phyloP scores from a whole-genome alignment of 768 basidiomycete species.

The Mycena chlorophos region DNA sequence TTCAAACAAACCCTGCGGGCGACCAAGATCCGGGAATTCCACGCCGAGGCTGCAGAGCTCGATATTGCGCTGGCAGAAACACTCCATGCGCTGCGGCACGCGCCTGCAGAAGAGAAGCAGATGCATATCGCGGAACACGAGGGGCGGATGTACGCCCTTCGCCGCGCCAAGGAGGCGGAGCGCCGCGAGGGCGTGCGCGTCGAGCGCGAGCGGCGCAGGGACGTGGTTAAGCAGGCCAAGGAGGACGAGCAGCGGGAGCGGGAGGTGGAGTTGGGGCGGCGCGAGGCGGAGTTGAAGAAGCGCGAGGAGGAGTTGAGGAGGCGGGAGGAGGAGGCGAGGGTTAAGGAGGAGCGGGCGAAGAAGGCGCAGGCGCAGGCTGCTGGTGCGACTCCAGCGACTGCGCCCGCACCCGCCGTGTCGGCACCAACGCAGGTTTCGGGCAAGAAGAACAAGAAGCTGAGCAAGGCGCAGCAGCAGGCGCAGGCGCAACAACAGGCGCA shows the following conservation, averaged over 20 bases:
- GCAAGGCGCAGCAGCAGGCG: conserved; percentile 19
- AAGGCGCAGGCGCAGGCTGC: conserved; percentile 16
- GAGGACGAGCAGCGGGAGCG: conserved; percentile 29
- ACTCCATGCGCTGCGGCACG: conserved; percentile 38
- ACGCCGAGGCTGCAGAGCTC: conserved; percentile 44
- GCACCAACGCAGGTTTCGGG: neutral
- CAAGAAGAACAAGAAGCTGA: conserved; percentile 26
- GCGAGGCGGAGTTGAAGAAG: conserved; percentile 7
- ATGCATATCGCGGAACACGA: conserved; percentile 39
- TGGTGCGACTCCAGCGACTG: too few relatives aligned
- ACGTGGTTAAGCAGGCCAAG: conserved; percentile 26
- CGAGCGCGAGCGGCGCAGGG: conserved; percentile 39
- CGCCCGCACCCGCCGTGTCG: conserved; percentile 4
- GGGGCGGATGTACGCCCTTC: conserved; percentile 39
- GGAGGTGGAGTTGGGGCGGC: conserved; percentile 30
- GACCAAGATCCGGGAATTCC: conserved; percentile 51
- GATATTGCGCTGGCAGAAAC: conserved; percentile 41
- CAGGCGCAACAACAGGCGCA: conserved; percentile 24
- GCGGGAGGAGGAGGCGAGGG: conserved; percentile 5
- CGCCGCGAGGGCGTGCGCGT: conserved; percentile 43
- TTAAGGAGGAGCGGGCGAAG: conserved; percentile 6
- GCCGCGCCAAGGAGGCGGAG: conserved; percentile 49
- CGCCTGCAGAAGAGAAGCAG: conserved; percentile 27
- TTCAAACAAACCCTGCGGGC: conserved; percentile 49
- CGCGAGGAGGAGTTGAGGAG: conserved; percentile 5